Conservation (phyloP, 164 flowering plant species). For the Akebia trifoliata region DNA sequence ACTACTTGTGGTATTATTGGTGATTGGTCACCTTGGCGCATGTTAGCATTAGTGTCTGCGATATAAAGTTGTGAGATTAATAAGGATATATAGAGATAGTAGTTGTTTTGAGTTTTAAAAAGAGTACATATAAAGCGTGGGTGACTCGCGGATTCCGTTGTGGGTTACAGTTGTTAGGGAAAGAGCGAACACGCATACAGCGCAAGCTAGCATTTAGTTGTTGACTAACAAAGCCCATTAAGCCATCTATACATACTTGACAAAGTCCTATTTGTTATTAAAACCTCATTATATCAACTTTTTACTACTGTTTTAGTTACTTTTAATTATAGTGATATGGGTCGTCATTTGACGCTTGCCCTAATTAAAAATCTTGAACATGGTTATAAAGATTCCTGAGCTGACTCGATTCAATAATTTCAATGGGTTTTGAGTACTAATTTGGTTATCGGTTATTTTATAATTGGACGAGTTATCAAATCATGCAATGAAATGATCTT, state of each 20-base stretch:
- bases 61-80: not conserved
- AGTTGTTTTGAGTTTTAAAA: slow-evolving; percentile 5
- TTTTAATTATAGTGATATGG: too few relatives aligned
- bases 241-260: not conserved
- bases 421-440: too few relatives aligned
- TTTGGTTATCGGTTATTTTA: too few relatives aligned
- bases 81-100: not conserved
- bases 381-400: too few relatives aligned
- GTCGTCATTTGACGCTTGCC: too few relatives aligned
- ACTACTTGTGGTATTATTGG: not conserved
- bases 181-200: slow-evolving; percentile 24
- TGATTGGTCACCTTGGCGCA: slow-evolving; percentile 14
- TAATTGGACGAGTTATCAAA: too few relatives aligned
- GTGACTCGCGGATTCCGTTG: slow-evolving; percentile 27
- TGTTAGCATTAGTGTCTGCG: slow-evolving; percentile 17
- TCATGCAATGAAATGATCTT: too few relatives aligned
- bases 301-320: too few relatives aligned
- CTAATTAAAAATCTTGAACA: too few relatives aligned
- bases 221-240: not conserved
- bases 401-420: too few relatives aligned
- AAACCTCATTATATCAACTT: too few relatives aligned
- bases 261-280: too few relatives aligned
- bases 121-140: slow-evolving; percentile 28
- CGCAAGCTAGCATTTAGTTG: slow-evolving; percentile 22
- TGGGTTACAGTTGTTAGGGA: not conserved